Evolutionary conservation across 176 grass and related monocot genomes (phyloP).

Genomic region (Musa itinerans): DNA sequence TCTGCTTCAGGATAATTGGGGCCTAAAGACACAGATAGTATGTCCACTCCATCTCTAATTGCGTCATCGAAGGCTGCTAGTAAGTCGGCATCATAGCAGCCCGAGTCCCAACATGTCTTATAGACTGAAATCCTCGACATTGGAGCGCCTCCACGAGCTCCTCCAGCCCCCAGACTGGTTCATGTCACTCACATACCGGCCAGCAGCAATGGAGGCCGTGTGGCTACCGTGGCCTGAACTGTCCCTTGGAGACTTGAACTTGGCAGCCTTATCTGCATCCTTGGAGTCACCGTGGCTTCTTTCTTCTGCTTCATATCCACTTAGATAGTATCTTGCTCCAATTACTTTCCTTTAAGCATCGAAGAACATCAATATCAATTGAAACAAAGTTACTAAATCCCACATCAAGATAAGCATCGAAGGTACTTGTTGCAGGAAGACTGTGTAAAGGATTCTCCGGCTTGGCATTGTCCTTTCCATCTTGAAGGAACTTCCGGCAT

Average conservation of each 20-base stretch:
- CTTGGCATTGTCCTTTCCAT: conserved; percentile 21
- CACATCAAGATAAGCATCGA: too few relatives aligned
- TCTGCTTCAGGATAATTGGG: conserved; percentile 17
- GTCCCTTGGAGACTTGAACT: conserved; percentile 24
- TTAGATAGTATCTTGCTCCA: conserved; percentile 23
- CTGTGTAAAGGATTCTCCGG: not conserved
- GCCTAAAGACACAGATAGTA: conserved; percentile 21
- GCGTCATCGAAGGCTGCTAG: conserved; percentile 22
- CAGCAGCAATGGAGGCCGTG: conserved; percentile 14
- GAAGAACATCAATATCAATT: not conserved
- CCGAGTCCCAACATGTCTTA: conserved; percentile 16
- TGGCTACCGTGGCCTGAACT: conserved; percentile 21
- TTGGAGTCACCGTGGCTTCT: not conserved
- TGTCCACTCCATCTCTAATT: conserved; percentile 20
- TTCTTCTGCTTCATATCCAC: conserved; percentile 18
- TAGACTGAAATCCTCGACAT: conserved; percentile 24
- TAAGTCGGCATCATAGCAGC: conserved; percentile 21
- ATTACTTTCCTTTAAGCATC: conserved; percentile 13
- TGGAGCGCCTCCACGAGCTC: conserved; percentile 19
- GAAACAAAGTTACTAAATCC: too few relatives aligned
- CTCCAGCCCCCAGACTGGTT: conserved; percentile 16
- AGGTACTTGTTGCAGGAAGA: conserved; percentile 17
- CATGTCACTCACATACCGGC: conserved; percentile 13
- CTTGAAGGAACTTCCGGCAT: conserved; percentile 15
- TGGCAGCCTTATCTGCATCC: not conserved